Base-by-base conservation (phyloP, 1,139 yeast genomes). In the Taphrina populina region DNA sequence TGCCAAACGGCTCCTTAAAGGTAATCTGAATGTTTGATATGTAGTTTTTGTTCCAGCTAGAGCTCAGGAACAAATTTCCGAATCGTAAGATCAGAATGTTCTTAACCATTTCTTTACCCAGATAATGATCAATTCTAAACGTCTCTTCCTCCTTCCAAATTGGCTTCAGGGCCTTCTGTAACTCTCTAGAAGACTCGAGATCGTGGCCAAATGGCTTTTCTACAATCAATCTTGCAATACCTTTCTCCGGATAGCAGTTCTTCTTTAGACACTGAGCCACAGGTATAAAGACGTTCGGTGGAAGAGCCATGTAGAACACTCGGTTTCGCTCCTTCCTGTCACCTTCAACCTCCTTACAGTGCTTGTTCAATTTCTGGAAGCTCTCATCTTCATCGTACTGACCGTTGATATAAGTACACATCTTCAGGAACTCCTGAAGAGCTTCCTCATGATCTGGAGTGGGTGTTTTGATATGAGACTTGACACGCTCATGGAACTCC, bases 181-280 rank as follows among this genome's bases (percentile, higher is more conserved):
- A 76, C 65, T 80, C 82, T 64, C 88, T 78, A 8, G 95, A 81
- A 56, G 88, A 76, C 60, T 77, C 79, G 65, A 90, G 79, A 70
- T 92, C 97, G 68, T 82, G 94, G 62, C 99, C 99, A 70, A 92
- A 94, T 33, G 99, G 99, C 75, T 92, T 92, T 73, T 92, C 99
- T 58, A 92, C 87, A 67, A 92, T 87, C 64, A 94, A 75, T 69
- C 96, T 81, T 35, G 88, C 82, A 58, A 76, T 70, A 56, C 95
- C 96, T 56, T 77, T 73, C 39, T 69, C 65, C 49, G 88, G 84
- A 70, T 88, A 85, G 62, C 80, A 81, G 66, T 78, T 70, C 63
- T 80, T 73, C 73, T 84, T 88, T 69, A 92, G 75, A 61, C 85
- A 80, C 56, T 75, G 72, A 58, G 94, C 88, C 46, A 90, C 97